phyloP scores from a whole-genome alignment of 2,329 filamentous ascomycete species.

The Penicillium sp. region DNA sequence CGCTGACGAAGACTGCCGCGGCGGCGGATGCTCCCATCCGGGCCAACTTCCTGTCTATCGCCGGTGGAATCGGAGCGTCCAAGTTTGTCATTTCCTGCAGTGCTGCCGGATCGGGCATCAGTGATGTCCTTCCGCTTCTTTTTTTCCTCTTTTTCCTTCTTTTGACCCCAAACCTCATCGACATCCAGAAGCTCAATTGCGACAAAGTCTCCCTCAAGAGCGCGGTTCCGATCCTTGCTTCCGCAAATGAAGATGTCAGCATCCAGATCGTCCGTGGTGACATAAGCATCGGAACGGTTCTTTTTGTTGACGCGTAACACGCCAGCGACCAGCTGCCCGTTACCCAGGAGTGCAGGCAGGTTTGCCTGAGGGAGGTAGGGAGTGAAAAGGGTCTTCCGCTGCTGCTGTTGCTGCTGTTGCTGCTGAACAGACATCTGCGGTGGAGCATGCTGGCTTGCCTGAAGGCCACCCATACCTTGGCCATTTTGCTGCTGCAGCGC shows the following conservation, averaged over 20 bases:
- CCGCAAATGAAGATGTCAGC: constrained; percentile 99
- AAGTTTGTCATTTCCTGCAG: constrained; percentile 65
- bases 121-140: constrained; percentile 99
- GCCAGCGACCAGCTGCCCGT: constrained; percentile 93
- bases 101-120: constrained; percentile 77
- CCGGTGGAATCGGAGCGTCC: constrained; percentile 60
- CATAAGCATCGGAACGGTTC: constrained; percentile 97
- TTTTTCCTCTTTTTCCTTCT: constrained; percentile 99
- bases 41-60: constrained; percentile 60
- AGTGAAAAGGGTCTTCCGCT: constrained; percentile 97
- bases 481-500: constrained; percentile 86
- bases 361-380: constrained; percentile 95
- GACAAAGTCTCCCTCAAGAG: constrained; percentile 91
- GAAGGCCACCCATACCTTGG: constrained; percentile 68
- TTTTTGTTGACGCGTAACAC: constrained; percentile 99
- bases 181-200: constrained; percentile 95
- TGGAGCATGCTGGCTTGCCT: constrained; percentile 69
- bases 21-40: constrained; percentile 83
- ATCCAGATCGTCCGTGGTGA: constrained; percentile 90
- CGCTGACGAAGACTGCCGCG: constrained; percentile 94
- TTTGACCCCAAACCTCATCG: constrained; percentile 97
- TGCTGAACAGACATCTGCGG: constrained; percentile 57
- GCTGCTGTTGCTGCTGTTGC: constrained; percentile 70
- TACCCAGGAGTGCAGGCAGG: constrained; percentile 81
- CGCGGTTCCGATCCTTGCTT: constrained; percentile 97